Base-by-base conservation (phyloP, 495 filamentous ascomycete species). In the Aspergillus mulundensis region DNA sequence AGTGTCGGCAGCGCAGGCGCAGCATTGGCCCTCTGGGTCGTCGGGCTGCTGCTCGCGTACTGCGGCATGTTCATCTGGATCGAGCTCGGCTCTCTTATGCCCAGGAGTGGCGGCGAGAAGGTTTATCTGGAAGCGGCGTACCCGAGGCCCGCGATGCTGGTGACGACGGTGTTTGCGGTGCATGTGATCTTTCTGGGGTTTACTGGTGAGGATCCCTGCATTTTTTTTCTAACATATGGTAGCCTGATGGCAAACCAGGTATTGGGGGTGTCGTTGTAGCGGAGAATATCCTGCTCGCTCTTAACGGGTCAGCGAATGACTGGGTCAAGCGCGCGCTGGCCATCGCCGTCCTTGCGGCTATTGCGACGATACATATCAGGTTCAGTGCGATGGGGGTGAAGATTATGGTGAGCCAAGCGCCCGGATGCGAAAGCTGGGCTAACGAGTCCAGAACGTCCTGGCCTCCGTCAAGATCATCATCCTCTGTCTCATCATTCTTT, bases 41-140 rank as follows among this genome's bases (percentile, higher is more conserved):
- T 81, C 0, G 86, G 85, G 6, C 75, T 83, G n/a, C 18, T 81
- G 11, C 69, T 87, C 5, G 76, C 81, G 0, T 78, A 73, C 24
- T 81, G 75, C 32, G 86, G 84, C 0, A 65, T 88, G 3, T 74
- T 78, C 1, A 76, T 90, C 2, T 77, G 72, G 36, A 66, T 90
- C 5, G 87, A 90, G 61, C 83, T 84, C 58, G 86, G 85, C 1
- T 84, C 77, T 61, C 86, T 87, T 78, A 71, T 88, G 44, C 86
- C 86, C 14, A 72, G 83, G 19, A 84, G 79, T 19, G 85, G 86
- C 5, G 87, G 85, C 23, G 77, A 81, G 42, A 89, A 89, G 62
- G 81, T 88, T 16, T 90, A 90, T 56, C 80, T 90, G 39, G 86
- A 91, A 59, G 87, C 84, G 50, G 84, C 81, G 0, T 91, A 88